phyloP scores from a whole-genome alignment of 345 rosid genomes.

The Aegle marmelos region DNA sequence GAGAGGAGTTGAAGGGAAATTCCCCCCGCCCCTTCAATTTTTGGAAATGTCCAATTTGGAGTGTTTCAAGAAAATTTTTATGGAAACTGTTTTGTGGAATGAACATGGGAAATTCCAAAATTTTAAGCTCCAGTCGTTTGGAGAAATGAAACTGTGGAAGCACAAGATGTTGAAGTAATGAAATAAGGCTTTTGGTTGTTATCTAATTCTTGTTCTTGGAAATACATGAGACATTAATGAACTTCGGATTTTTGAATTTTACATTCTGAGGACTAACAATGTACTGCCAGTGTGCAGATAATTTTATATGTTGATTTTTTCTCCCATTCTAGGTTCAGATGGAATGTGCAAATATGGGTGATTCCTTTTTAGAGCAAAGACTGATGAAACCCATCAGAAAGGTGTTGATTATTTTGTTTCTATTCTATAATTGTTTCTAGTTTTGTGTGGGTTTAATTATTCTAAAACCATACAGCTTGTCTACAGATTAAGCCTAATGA shows the following conservation, averaged over 20 bases:
- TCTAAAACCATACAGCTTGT: constrained; percentile 35
- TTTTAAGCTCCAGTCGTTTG: background rate
- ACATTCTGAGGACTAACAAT: background rate
- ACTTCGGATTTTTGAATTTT: background rate
- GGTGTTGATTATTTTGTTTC: constrained; percentile 28
- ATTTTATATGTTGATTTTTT: background rate
- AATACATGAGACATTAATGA: background rate
- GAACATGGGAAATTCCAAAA: background rate
- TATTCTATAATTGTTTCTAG: background rate
- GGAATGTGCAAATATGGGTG: constrained; percentile 33
- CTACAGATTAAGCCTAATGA: constrained; percentile 68
- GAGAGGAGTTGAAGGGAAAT: no score
- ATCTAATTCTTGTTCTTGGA: background rate
- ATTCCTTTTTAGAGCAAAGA: constrained; percentile 22
- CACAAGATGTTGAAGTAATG: background rate
- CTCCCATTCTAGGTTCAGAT: constrained; percentile 46
- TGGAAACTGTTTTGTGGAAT: background rate
- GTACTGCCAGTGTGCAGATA: background rate
- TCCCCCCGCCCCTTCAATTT: no score
- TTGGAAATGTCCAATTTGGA: background rate
- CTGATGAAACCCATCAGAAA: constrained; percentile 44
- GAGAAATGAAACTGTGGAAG: background rate
- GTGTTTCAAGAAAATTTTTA: background rate
- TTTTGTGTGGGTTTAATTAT: constrained; percentile 26
- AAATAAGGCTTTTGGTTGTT: background rate